These are phyloP conservation scores for Xenosphaeropsis pyriputrescens DNA, from an alignment of 2,329 filamentous ascomycete genomes.

Conservation along the genomic window DNA sequence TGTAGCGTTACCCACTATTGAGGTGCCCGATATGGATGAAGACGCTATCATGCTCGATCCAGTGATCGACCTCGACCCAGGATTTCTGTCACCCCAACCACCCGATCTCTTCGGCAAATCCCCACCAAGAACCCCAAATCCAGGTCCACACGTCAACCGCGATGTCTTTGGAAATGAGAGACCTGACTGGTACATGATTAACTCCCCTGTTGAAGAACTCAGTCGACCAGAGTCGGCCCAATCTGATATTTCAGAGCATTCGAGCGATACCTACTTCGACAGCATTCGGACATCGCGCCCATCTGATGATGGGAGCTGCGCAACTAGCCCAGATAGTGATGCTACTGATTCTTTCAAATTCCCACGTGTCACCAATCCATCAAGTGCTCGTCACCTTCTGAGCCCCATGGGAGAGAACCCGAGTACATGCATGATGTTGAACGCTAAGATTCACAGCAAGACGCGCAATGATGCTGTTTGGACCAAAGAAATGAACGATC, in stretches of 20 bases:
- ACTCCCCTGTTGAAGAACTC: slow-evolving; percentile 8
- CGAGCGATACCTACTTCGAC: slow-evolving; percentile 39
- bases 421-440: slow-evolving; percentile 4
- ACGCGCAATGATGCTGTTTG: slow-evolving; percentile 32
- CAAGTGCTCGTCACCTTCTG: neutral
- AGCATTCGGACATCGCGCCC: slow-evolving; percentile 39
- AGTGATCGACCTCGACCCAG: slow-evolving; percentile 5
- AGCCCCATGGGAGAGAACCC: neutral
- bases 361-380: slow-evolving; percentile 11
- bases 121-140: slow-evolving; percentile 44
- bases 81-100: slow-evolving; percentile 10
- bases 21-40: slow-evolving; percentile 28
- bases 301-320: slow-evolving; percentile 39
- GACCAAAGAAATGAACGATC: slow-evolving; percentile 50
- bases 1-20: slow-evolving; percentile 49
- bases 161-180: slow-evolving; percentile 5
- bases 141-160: slow-evolving; percentile 11
- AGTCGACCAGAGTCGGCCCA: slow-evolving; percentile 11
- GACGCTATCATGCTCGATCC: slow-evolving; percentile 14
- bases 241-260: slow-evolving; percentile 32
- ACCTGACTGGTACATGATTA: slow-evolving; percentile 16
- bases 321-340: slow-evolving; percentile 32
- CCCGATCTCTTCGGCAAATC: slow-evolving; percentile 16
- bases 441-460: slow-evolving; percentile 14
- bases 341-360: slow-evolving; percentile 19